phyloP scores from a whole-genome alignment of 257 asterid genomes.

The Fraxinus excelsior region DNA sequence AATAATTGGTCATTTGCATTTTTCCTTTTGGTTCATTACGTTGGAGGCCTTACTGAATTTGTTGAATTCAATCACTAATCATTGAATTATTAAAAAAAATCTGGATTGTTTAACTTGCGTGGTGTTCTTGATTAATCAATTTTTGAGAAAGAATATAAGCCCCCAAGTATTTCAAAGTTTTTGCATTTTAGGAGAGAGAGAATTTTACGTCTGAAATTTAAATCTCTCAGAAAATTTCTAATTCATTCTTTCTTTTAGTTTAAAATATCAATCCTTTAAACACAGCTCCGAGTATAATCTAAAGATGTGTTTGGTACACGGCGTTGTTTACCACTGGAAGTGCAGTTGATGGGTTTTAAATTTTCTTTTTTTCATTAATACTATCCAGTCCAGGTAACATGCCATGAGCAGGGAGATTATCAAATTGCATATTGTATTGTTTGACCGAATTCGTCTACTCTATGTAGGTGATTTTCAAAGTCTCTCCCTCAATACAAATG shows the following conservation, averaged over 20 bases:
- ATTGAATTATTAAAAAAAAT: background rate
- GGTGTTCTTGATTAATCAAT: background rate
- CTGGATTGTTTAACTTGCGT: background rate
- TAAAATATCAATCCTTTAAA: slow-evolving; percentile 1
- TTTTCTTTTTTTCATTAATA: background rate
- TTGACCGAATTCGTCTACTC: slow-evolving; percentile 21
- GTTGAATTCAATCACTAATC: background rate
- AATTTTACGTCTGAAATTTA: background rate
- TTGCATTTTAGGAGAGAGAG: background rate
- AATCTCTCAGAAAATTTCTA: background rate
- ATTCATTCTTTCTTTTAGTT: background rate
- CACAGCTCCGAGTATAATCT: background rate
- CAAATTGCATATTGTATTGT: slow-evolving; percentile 14
- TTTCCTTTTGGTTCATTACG: background rate
- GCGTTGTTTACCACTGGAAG: slow-evolving; percentile 5
- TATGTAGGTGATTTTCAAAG: slow-evolving; percentile 50
- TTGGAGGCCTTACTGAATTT: background rate
- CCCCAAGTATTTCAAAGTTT: background rate
- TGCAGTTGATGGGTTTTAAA: background rate
- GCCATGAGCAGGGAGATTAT: background rate
- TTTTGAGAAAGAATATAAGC: background rate
- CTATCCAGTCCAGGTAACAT: background rate
- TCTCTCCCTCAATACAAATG: slow-evolving; percentile 48
- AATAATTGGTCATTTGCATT: slow-evolving; percentile 5
- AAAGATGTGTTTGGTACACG: background rate